Evolutionary conservation across 2,329 filamentous ascomycete species (phyloP), one percentile per base, ranked within the genome.

Genomic region (Teratosphaeria gauchensis): DNA sequence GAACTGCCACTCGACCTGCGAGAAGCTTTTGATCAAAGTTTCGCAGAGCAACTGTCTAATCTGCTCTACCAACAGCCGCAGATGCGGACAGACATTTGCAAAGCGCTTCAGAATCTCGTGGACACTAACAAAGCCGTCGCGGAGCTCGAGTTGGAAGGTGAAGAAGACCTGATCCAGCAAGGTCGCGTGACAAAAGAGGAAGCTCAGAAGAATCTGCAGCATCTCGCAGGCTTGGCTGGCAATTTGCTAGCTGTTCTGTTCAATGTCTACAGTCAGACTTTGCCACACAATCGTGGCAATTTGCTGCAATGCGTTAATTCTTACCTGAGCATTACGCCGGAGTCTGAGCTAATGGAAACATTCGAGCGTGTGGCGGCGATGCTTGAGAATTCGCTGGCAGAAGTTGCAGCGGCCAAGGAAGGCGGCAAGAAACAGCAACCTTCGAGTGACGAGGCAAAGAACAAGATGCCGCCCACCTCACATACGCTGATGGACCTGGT

Each of bases 231-330:
- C 0, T 92, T 94, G 69, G 82, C 92, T 1, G 87, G 87, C 61
- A 97, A 97, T 68, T 83, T 99, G 75, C 83, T 99, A 51, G 92
- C 94, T 6, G 92, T 97, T 0, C 78, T 99, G n/a, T 97, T 99
- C 80, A 99, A 99, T 71, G 92, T 99, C 52, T 99, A 99, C 77
- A 96, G 89, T 63, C 89, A 96, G 73, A 99, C 94, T 0, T 80
- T 99, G 30, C 92, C 94, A 2, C 90, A 96, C 69, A 94, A 90
- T 69, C 84, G 94, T 65, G 92, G 90, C 0, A 90, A 89, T 21
- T 94, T 99, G 57, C 79, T 99, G 35, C 89, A 92, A 72, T 96
- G 92, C 62, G 94, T 97, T 77, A 96, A 97, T 74, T 86, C 90
- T 4, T 97, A 92, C 74, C 78, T 99, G 59, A 95, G 92, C 77